Conservation (phyloP, 2,329 filamentous ascomycete species). For the Pseudomassariella vexata region DNA sequence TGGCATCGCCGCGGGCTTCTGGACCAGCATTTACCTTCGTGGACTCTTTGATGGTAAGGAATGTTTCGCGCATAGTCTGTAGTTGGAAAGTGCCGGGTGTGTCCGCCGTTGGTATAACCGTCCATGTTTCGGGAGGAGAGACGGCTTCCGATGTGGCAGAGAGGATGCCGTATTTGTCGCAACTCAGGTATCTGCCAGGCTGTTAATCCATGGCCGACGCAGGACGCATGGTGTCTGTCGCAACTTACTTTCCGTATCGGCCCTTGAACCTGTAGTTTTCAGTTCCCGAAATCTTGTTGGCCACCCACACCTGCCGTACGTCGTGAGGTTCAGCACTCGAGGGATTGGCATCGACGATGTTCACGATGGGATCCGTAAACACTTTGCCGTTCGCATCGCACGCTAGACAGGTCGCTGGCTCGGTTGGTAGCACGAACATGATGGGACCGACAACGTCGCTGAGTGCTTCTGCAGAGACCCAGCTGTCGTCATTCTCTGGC, state of each 20-base stretch:
- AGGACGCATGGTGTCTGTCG: slow-evolving; percentile 5
- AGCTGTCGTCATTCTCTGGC: slow-evolving; percentile 68
- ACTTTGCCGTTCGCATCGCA: slow-evolving; percentile 84
- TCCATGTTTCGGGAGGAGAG: slow-evolving; percentile 76
- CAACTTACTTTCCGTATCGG: slow-evolving; percentile 70
- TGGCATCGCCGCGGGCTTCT: slow-evolving; percentile 73
- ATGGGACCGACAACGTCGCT: slow-evolving; percentile 76
- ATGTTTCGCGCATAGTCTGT: slow-evolving; percentile 67
- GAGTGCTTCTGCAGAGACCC: slow-evolving; percentile 76
- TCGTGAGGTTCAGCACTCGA: slow-evolving; percentile 91
- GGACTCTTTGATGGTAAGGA: slow-evolving; percentile 56
- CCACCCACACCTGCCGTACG: slow-evolving; percentile 92
- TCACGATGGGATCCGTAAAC: slow-evolving; percentile 76
- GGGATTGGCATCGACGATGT: slow-evolving; percentile 78
- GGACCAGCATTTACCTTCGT: slow-evolving; percentile 43
- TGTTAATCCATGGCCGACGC: slow-evolving; percentile 5
- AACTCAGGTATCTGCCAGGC: slow-evolving; percentile 66
- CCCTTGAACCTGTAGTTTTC: slow-evolving; percentile 83
- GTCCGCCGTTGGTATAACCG: slow-evolving; percentile 57
- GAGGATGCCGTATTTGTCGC: slow-evolving; percentile 76
- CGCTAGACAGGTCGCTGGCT: slow-evolving; percentile 67
- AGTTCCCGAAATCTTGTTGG: slow-evolving; percentile 75
- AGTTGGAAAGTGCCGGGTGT: slow-evolving; percentile 68
- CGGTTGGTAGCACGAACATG: slow-evolving; percentile 74
- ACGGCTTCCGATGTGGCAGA: slow-evolving; percentile 76